These are phyloP conservation scores for Cutaneotrichosporon cavernicola DNA, from an alignment of 1,284 basidiomycete genomes.

Conservation along the genomic window DNA sequence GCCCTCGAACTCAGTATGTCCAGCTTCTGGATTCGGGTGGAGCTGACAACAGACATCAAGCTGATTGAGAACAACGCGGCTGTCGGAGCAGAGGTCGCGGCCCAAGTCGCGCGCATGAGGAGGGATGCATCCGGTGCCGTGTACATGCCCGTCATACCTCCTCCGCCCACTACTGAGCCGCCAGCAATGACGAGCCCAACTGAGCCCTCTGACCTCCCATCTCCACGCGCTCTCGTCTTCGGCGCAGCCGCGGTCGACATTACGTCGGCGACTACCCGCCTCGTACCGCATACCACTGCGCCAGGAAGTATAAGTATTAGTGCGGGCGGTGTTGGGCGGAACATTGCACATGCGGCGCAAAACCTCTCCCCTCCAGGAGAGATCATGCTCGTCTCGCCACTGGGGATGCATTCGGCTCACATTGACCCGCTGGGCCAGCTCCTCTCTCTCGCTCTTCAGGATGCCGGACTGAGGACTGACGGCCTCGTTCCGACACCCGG, in stretches of 20 bases:
- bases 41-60: conserved; percentile 66
- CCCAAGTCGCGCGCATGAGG: conserved; percentile 65
- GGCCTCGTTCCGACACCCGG: conserved; percentile 61
- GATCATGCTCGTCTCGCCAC: conserved; percentile 54
- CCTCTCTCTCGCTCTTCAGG: conserved; percentile 60
- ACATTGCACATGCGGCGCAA: conserved; percentile 81
- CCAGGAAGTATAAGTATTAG: conserved; percentile 73
- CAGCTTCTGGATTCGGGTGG: background rate
- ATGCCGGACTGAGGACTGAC: conserved; percentile 74
- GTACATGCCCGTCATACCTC: conserved; percentile 14
- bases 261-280: conserved; percentile 58
- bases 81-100: conserved; percentile 79
- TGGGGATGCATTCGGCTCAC: conserved; percentile 53
- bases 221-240: conserved; percentile 62
- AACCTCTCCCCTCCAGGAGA: conserved; percentile 33
- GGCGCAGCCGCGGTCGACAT: conserved; percentile 87
- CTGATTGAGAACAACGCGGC: conserved; percentile 89
- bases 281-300: conserved; percentile 64
- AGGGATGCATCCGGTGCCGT: conserved; percentile 34
- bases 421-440: conserved; percentile 68
- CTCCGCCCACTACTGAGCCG: background rate
- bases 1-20: conserved; percentile 70
- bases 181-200: background rate
- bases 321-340: conserved; percentile 88
- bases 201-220: conserved; percentile 20